Evolutionary conservation across 345 rosid species (phyloP).

Genomic region (Angophora floribunda): DNA sequence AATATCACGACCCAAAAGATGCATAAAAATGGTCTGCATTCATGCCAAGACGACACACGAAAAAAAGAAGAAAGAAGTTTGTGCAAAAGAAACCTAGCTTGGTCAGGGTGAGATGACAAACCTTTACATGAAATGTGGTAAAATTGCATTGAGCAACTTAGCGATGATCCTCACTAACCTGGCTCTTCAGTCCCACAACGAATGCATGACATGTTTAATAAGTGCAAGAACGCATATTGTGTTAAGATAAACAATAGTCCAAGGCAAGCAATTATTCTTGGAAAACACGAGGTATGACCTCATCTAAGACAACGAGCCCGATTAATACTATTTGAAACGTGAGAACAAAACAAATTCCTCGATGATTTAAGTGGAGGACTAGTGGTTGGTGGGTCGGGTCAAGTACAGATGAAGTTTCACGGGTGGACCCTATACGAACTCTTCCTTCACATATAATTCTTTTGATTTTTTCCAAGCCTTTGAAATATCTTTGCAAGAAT

Average conservation of each 20-base stretch:
- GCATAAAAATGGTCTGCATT: background rate
- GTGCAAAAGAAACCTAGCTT: background rate
- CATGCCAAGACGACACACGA: background rate
- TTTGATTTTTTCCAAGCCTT: background rate
- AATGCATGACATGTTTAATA: background rate
- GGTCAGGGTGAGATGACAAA: background rate
- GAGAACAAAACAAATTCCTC: background rate
- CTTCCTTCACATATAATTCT: background rate
- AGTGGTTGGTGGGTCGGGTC: background rate
- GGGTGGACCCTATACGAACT: background rate
- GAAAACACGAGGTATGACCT: background rate
- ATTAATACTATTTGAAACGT: background rate
- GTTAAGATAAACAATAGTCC: background rate
- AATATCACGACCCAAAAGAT: background rate
- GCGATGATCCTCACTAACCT: background rate
- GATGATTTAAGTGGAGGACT: background rate
- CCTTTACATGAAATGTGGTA: background rate
- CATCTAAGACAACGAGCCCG: background rate
- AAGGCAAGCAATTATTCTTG: background rate
- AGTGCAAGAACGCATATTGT: background rate
- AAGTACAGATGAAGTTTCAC: background rate
- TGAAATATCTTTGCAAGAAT: background rate
- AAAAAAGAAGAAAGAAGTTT: background rate
- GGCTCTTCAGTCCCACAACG: background rate
- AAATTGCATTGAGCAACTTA: background rate